These are phyloP conservation scores for Catunica adiposa DNA, from an alignment of 2,329 filamentous ascomycete genomes.

Conservation along the genomic window DNA sequence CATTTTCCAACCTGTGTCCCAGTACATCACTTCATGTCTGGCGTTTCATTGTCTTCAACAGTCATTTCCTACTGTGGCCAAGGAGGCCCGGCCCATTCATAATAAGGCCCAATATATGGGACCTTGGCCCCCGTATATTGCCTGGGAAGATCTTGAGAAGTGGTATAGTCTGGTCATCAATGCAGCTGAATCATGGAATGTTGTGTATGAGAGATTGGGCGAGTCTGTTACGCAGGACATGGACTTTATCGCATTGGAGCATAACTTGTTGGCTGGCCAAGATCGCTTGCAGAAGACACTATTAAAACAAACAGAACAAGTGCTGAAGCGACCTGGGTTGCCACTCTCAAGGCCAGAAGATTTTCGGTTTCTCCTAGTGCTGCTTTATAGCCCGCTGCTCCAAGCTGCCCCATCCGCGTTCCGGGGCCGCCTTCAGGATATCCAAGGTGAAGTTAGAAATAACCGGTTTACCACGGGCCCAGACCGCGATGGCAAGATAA, in stretches of 20 bases:
- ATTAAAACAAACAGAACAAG: slow-evolving; percentile 60
- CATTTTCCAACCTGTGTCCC: slow-evolving; percentile 62
- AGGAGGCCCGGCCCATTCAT: neutral
- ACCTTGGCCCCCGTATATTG: slow-evolving; percentile 49
- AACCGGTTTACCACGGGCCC: slow-evolving; percentile 4
- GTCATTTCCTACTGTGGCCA: slow-evolving; percentile 46
- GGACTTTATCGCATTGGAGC: slow-evolving; percentile 24
- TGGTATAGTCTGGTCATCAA: slow-evolving; percentile 62
- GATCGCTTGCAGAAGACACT: slow-evolving; percentile 52
- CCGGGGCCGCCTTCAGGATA: slow-evolving; percentile 24
- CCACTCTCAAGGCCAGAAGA: slow-evolving; percentile 52
- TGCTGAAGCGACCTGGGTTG: slow-evolving; percentile 64
- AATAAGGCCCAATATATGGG: neutral
- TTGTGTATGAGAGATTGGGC: neutral
- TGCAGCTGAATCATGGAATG: slow-evolving; percentile 49
- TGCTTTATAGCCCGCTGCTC: slow-evolving; percentile 64
- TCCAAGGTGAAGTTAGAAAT: neutral
- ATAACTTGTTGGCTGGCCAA: slow-evolving; percentile 38
- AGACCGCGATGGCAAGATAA: slow-evolving; percentile 7
- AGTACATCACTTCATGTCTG: slow-evolving; percentile 52
- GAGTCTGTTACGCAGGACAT: neutral
- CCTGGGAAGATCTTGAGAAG: slow-evolving; percentile 53
- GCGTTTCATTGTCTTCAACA: slow-evolving; percentile 57
- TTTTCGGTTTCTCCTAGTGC: slow-evolving; percentile 59
- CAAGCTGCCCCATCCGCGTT: slow-evolving; percentile 30